These are phyloP conservation scores for Croton setiger DNA, from an alignment of 441 rosid species.

Conservation along the genomic window DNA sequence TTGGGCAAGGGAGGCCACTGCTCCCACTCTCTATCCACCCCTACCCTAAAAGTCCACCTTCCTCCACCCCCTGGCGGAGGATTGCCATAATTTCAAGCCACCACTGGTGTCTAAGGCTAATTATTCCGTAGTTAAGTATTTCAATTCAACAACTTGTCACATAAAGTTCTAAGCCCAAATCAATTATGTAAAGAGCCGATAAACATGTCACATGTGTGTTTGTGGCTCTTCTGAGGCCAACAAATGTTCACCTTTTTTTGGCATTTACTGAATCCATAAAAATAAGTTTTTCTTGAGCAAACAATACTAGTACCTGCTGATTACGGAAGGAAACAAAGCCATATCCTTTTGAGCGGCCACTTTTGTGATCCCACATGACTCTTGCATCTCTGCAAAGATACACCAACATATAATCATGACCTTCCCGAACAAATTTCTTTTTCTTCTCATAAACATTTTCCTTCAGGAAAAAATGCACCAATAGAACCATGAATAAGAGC, in stretches of 20 bases:
- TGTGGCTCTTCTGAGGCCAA: background rate
- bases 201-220: background rate
- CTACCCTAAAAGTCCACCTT: too few species aligned
- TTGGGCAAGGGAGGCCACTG: too few species aligned
- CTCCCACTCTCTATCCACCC: too few species aligned
- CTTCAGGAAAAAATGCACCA: background rate
- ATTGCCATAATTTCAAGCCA: background rate
- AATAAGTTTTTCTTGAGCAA: background rate
- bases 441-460: background rate
- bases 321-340: conserved; percentile 87
- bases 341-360: conserved; percentile 86
- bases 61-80: too few species aligned
- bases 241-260: background rate
- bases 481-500: background rate
- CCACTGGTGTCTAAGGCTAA: background rate
- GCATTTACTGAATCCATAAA: background rate
- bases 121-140: background rate
- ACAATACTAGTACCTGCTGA: conserved; percentile 53
- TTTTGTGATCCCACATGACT: conserved; percentile 97
- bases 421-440: background rate
- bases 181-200: background rate
- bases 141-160: background rate
- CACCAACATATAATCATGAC: background rate
- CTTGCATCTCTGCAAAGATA: conserved; percentile 62
- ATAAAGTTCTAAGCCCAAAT: too few species aligned